Percentiles rank a stretch among this genome's conserved stretches.
phyloP scores from a whole-genome alignment of 2,329 filamentous ascomycete species.

The Fusarium verrucosum region DNA sequence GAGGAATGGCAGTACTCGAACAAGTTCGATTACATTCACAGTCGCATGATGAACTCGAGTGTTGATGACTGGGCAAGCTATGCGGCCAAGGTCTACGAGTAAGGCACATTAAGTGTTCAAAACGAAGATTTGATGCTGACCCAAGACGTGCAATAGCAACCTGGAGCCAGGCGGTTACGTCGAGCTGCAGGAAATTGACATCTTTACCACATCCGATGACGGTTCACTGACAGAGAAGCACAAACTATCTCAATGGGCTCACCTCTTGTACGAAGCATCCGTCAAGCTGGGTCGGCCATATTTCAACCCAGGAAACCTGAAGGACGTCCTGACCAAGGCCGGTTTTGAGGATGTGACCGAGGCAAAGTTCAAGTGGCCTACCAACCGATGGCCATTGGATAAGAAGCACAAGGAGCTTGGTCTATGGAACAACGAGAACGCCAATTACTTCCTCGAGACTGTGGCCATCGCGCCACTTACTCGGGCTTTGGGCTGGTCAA shows the following conservation, averaged over 20 bases:
- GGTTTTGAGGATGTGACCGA: conserved; percentile 12
- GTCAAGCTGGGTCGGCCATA: conserved; percentile 10
- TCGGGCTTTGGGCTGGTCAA: conserved; percentile 12
- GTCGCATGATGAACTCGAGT: conserved; percentile 17
- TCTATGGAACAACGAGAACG: conserved; percentile 19
- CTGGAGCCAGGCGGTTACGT: conserved; percentile 15
- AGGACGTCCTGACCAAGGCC: neutral
- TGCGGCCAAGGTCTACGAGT: conserved; percentile 4
- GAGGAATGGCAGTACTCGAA: conserved; percentile 13
- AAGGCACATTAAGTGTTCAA: fast-evolving
- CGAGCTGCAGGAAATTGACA: conserved; percentile 12
- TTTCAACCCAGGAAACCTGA: neutral
- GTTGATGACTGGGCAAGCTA: conserved; percentile 9
- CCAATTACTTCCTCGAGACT: neutral
- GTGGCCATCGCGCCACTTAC: conserved; percentile 17
- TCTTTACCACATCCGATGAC: conserved; percentile 6
- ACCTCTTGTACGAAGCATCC: conserved; percentile 12
- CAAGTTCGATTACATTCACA: conserved; percentile 21
- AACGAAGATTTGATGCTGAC: neutral
- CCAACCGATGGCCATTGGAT: conserved; percentile 22
- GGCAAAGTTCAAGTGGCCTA: conserved; percentile 18
- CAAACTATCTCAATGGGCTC: neutral
- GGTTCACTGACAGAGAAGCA: neutral
- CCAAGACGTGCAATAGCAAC: neutral
- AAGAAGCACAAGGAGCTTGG: conserved; percentile 24